Evolutionary conservation across 257 asterid genomes (phyloP).

Genomic region (Catharanthus roseus): DNA sequence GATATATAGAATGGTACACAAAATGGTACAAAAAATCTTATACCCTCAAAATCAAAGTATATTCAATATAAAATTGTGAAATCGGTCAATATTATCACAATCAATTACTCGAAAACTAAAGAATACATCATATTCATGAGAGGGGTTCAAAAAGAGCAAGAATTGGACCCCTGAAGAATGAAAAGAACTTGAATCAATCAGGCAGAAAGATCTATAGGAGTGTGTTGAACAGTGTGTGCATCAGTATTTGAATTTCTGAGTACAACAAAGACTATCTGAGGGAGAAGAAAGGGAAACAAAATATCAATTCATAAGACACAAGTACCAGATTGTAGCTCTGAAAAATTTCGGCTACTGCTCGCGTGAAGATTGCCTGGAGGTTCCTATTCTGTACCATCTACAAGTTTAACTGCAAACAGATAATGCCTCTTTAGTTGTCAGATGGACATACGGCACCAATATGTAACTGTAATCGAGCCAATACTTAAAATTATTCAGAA

Average conservation of each 20-base stretch:
- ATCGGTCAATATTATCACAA: too few species aligned
- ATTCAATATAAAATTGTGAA: too few species aligned
- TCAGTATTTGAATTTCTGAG: not conserved
- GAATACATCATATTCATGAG: too few species aligned
- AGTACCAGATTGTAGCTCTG: not conserved
- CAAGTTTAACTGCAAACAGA: not conserved
- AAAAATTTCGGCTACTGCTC: constrained; percentile 2
- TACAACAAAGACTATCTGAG: not conserved
- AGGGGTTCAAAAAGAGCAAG: too few species aligned
- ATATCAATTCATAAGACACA: not conserved
- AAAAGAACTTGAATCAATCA: too few species aligned
- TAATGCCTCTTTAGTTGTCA: not conserved
- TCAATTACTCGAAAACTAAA: too few species aligned
- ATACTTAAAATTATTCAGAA: not conserved
- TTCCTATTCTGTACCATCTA: not conserved
- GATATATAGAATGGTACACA: too few species aligned
- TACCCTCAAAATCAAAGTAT: too few species aligned
- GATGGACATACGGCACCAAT: not conserved
- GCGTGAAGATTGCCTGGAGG: not conserved
- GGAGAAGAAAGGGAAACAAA: not conserved
- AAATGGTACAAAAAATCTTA: too few species aligned
- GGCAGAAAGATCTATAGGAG: too few species aligned
- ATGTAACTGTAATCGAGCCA: not conserved
- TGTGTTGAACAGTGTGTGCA: not conserved
- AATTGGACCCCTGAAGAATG: too few species aligned